Evolutionary conservation across 1,284 basidiomycete genomes (phyloP), one percentile per base, ranked within the genome.

Genomic region (Entoloma clypeatum): DNA sequence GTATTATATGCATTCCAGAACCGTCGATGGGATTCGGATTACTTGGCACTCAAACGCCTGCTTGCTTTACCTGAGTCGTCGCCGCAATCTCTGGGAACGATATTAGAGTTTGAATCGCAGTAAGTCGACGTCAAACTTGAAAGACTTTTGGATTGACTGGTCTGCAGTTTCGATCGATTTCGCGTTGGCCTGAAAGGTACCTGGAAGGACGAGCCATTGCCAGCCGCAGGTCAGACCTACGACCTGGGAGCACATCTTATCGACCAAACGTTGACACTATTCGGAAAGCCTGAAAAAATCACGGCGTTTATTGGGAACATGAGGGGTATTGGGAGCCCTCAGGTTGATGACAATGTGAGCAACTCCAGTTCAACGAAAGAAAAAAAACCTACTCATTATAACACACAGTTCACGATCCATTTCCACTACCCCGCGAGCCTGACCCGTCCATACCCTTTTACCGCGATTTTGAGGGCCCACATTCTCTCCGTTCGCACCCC

Each of bases 1-100:
- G 71, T 91, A 22, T 63, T 92, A 27, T 86, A 84, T 51, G 75
- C 78, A 3, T 91, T 81, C 64, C 89, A 93, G 60, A 93, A 92
- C 62, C 72, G 87, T 37, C 74, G 87, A 50, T 90, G 81, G 79
- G 86, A 90, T 61, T 79, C 81, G 2, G 91, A 94, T 58, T 92
- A 85, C 64, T 67, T 91, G 39, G 79, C 89, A 5, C 67, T 92
- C 40, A 74, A 77, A 56, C 69, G 75, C 39, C 69, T 93, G 16
- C 60, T 93, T 27, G 62, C 68, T 11, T 65, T 79, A 45, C 80
- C 76, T 6, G 52, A 69, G 6, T 62, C 67, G 3, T 70, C 76
- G 10, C 65, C 72, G 3, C 62, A 71, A 46, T 76, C 71, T 5
- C 59, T 88, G 31, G 89, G 86, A 0, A 65, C 73, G 18, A 58